phyloP scores from a whole-genome alignment of 2,329 filamentous ascomycete genomes.

The Hymenoscyphus scutula region DNA sequence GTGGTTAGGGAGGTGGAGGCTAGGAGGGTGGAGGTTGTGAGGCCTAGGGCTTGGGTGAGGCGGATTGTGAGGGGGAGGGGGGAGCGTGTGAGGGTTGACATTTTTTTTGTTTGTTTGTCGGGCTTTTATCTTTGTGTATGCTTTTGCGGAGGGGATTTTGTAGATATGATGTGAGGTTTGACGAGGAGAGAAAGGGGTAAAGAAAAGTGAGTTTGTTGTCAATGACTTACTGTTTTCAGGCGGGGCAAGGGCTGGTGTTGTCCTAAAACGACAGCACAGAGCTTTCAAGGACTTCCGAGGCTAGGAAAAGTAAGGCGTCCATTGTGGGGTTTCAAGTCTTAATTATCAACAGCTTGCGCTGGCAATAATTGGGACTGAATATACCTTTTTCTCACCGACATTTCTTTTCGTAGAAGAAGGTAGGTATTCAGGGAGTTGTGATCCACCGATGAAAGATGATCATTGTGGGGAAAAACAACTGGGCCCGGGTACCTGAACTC shows the following conservation, averaged over 20 bases:
- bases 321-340: background rate
- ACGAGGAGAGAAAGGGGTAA: no score
- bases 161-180: background rate
- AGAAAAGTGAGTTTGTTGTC: background rate
- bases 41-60: conserved; percentile 7
- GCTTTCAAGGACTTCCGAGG: background rate
- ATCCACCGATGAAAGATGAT: background rate
- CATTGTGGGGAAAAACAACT: background rate
- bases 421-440: background rate
- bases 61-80: conserved; percentile 6
- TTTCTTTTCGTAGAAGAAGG: background rate
- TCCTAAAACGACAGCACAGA: conserved; percentile 4
- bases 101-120: background rate
- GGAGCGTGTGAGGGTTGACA: background rate
- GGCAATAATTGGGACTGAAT: background rate
- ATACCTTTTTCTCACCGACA: background rate
- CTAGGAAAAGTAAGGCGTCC: background rate
- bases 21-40: conserved; percentile 7
- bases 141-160: background rate
- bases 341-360: background rate
- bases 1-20: conserved; percentile 3
- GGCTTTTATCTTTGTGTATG: no score
- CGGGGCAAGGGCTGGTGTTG: background rate
- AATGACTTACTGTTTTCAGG: background rate
- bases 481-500: background rate